phyloP scores from a whole-genome alignment of 2,329 filamentous ascomycete genomes.

The Westerdykella ornata region DNA sequence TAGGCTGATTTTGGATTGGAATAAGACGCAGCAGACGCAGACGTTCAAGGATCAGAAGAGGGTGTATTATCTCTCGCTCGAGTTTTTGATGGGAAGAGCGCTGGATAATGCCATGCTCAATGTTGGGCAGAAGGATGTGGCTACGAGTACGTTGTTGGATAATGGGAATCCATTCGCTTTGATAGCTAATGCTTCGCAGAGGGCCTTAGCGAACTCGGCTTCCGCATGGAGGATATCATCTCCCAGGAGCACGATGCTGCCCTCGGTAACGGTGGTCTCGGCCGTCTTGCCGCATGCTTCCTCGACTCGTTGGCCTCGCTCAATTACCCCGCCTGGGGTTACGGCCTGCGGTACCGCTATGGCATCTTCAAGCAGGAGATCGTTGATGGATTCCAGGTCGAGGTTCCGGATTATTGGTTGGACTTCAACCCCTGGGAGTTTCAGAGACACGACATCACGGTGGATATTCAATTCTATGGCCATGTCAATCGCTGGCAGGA shows the following conservation, averaged over 20 bases:
- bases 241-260: constrained; percentile 93
- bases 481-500: constrained; percentile 66
- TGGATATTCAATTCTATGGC: constrained; percentile 96
- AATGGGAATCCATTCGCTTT: constrained; percentile 1
- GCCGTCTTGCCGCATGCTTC: constrained; percentile 91
- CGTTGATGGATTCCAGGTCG: constrained; percentile 93
- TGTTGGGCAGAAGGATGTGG: constrained; percentile 76
- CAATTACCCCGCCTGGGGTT: constrained; percentile 96
- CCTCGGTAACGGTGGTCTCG: constrained; percentile 90
- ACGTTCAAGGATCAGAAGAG: constrained; percentile 86
- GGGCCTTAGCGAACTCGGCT: constrained; percentile 81
- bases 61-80: constrained; percentile 93
- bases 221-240: constrained; percentile 94
- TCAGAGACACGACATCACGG: constrained; percentile 86
- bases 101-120: constrained; percentile 99
- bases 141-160: constrained; percentile 56
- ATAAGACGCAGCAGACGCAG: constrained; percentile 94
- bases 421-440: constrained; percentile 99
- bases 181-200: constrained; percentile 46
- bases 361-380: constrained; percentile 99
- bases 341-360: constrained; percentile 90
- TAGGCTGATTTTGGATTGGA: constrained; percentile 90
- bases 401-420: constrained; percentile 97
- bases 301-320: constrained; percentile 91
- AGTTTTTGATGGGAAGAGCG: constrained; percentile 95